These are phyloP conservation scores for Penicillium turbatum DNA, from an alignment of 495 filamentous ascomycete genomes.

Conservation along the genomic window DNA sequence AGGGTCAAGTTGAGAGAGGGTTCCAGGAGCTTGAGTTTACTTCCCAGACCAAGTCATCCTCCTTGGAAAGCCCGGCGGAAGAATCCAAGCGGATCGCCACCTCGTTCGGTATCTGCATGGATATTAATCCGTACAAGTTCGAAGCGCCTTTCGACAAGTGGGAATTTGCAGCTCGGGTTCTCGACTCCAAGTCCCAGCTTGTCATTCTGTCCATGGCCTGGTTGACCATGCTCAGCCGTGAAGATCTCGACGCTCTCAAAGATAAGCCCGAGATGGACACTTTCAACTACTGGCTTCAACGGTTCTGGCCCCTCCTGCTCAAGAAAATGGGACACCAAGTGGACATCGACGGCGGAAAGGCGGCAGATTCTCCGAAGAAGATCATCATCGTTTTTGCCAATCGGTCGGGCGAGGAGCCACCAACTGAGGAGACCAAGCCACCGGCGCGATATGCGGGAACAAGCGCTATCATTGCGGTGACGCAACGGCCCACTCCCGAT, in stretches of 20 bases:
- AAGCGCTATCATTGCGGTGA: conserved; percentile 73
- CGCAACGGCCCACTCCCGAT: conserved; percentile 28
- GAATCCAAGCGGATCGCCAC: conserved; percentile 42
- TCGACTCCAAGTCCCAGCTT: conserved; percentile 62
- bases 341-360: conserved; percentile 22
- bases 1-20: conserved; percentile 59
- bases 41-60: neutral
- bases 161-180: conserved; percentile 78
- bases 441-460: conserved; percentile 71
- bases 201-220: conserved; percentile 88
- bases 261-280: conserved; percentile 72
- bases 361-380: conserved; percentile 37
- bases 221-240: conserved; percentile 56
- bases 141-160: conserved; percentile 70
- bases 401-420: conserved; percentile 66
- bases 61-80: neutral
- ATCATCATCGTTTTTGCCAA: conserved; percentile 82
- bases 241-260: conserved; percentile 41
- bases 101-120: conserved; percentile 87
- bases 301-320: conserved; percentile 69
- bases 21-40: conserved; percentile 35
- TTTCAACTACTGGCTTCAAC: conserved; percentile 83
- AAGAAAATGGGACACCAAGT: conserved; percentile 37
- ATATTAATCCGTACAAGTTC: conserved; percentile 68
- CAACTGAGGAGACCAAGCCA: conserved; percentile 38